phyloP scores from a whole-genome alignment of 768 basidiomycete genomes.

The Trametes meyenii region DNA sequence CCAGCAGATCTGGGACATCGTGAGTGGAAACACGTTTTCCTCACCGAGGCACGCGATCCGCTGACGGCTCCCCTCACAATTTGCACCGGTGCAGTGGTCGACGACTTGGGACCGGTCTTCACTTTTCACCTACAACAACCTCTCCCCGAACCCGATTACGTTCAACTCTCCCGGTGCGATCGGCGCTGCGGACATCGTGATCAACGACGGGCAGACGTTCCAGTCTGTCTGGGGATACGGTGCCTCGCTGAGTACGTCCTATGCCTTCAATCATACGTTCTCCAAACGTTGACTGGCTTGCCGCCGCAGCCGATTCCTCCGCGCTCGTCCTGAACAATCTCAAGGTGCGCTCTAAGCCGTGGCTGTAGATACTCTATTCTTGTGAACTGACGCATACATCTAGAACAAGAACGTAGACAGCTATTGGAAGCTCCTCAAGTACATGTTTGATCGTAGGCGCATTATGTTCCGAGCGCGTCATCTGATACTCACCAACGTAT shows the following conservation, averaged over 20 bases:
- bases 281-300: conserved; percentile 10
- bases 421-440: conserved; percentile 60
- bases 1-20: conserved; percentile 40
- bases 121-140: conserved; percentile 56
- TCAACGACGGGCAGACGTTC: conserved; percentile 54
- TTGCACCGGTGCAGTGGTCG: conserved; percentile 30
- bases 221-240: conserved; percentile 73
- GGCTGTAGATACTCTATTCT: background rate
- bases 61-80: background rate
- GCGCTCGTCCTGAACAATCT: conserved; percentile 60
- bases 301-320: conserved; percentile 64
- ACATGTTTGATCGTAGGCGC: conserved; percentile 54
- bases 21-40: conserved; percentile 17
- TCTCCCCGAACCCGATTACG: conserved; percentile 49
- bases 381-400: background rate
- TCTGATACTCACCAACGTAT: background rate
- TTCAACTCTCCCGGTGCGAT: conserved; percentile 58
- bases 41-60: background rate
- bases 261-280: background rate
- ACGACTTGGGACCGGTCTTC: conserved; percentile 43
- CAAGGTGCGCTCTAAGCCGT: conserved; percentile 49
- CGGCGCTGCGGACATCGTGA: conserved; percentile 61
- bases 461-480: background rate
- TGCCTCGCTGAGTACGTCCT: conserved; percentile 56
- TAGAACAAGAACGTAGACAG: conserved; percentile 54